Evolutionary conservation across 116 monocot genomes (phyloP).

Genomic region (Cymodocea nodosa): DNA sequence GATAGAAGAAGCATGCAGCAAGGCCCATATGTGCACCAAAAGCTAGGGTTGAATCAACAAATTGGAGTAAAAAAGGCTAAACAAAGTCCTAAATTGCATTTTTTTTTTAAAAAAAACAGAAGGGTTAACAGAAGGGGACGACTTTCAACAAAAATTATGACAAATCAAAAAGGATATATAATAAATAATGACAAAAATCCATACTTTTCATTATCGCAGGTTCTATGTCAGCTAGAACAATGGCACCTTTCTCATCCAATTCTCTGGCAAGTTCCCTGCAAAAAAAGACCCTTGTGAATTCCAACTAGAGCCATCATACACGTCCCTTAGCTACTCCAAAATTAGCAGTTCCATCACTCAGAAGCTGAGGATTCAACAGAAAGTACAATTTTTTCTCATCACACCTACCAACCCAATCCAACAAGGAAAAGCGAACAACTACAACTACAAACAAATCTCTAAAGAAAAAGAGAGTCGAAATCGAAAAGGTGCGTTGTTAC

Average conservation of each 20-base stretch:
- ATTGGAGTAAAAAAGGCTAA: neutral
- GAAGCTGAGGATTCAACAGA: too few relatives aligned
- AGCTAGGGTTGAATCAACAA: neutral
- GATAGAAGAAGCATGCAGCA: neutral
- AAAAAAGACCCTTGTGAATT: neutral
- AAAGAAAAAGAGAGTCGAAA: neutral
- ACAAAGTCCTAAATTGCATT: too few relatives aligned
- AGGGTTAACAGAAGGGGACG: neutral
- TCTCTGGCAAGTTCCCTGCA: conserved; percentile 73
- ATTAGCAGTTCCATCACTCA: too few relatives aligned
- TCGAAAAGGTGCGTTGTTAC: neutral
- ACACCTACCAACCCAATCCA: too few relatives aligned
- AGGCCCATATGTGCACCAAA: neutral
- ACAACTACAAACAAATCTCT: neutral
- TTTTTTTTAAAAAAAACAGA: neutral
- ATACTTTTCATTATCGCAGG: conserved; percentile 71
- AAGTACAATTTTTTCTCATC: too few relatives aligned
- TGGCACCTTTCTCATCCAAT: conserved; percentile 65
- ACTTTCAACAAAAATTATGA: neutral
- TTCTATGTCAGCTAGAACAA: conserved; percentile 66
- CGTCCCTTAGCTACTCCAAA: too few relatives aligned
- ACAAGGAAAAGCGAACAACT: too few relatives aligned
- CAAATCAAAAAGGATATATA: neutral
- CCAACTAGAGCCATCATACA: too few relatives aligned
- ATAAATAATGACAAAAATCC: conserved; percentile 1